Evolutionary conservation across 2,329 filamentous ascomycete genomes (phyloP).

Genomic region (Clarireedia paspali): DNA sequence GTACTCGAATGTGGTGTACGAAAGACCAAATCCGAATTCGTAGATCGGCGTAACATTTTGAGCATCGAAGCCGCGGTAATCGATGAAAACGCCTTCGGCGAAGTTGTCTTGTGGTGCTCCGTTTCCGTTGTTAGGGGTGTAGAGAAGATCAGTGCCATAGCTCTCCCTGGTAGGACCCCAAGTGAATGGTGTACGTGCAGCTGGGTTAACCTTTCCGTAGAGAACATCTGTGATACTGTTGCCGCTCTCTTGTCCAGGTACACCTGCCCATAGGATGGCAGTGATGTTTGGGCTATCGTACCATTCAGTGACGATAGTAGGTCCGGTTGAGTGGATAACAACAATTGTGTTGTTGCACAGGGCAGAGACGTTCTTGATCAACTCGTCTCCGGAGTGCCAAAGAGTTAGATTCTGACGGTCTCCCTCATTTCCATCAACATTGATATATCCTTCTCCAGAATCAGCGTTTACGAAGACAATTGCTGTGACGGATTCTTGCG

Average conservation of each 20-base stretch:
- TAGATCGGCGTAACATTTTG: constrained; percentile 59
- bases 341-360: constrained; percentile 85
- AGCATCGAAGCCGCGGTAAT: constrained; percentile 69
- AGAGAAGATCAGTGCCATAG: constrained; percentile 36
- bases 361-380: constrained; percentile 74
- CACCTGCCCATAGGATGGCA: constrained; percentile 73
- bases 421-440: constrained; percentile 72
- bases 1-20: constrained; percentile 73
- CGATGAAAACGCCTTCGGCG: constrained; percentile 71
- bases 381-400: constrained; percentile 72
- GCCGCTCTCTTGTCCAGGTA: constrained; percentile 78
- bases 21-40: constrained; percentile 75
- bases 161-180: constrained; percentile 54
- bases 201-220: constrained; percentile 72
- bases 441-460: constrained; percentile 81
- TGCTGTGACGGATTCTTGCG: constrained; percentile 57
- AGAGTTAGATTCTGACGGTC: constrained; percentile 90
- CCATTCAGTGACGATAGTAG: constrained; percentile 70
- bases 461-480: constrained; percentile 88
- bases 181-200: constrained; percentile 72
- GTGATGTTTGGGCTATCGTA: constrained; percentile 71
- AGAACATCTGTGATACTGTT: constrained; percentile 75
- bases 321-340: constrained; percentile 77
- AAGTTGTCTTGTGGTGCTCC: constrained; percentile 66
- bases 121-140: constrained; percentile 58